These are phyloP conservation scores for Phytophthora tubulina DNA, from an alignment of 352 stramenopile species.

Conservation along the genomic window DNA sequence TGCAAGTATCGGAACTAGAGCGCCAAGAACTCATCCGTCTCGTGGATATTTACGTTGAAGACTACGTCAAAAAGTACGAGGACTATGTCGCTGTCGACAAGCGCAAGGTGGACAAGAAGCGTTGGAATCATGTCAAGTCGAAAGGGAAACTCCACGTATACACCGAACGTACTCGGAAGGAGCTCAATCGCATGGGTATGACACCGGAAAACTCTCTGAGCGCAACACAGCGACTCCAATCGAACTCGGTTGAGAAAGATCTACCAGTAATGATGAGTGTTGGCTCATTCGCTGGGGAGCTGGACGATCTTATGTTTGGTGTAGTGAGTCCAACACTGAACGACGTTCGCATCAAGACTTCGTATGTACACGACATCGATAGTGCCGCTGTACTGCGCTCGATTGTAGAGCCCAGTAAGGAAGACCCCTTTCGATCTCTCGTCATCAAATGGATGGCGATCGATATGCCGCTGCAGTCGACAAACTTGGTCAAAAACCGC, in stretches of 20 bases:
- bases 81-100: conserved; percentile 22
- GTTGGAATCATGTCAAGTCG: conserved; percentile 31
- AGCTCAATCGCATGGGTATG: conserved; percentile 12
- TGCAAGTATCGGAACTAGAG: conserved; percentile 22
- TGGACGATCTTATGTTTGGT: conserved; percentile 49
- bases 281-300: conserved; percentile 27
- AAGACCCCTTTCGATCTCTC: conserved; percentile 36
- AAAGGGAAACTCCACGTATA: conserved; percentile 32
- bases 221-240: conserved; percentile 5
- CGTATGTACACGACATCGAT: conserved; percentile 28
- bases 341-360: conserved; percentile 40
- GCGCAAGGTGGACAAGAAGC: conserved; percentile 29
- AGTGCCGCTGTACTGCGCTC: conserved; percentile 30
- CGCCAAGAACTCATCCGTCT: conserved; percentile 23
- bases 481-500: conserved; percentile 31
- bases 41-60: conserved; percentile 20
- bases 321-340: conserved; percentile 38
- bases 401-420: conserved; percentile 29
- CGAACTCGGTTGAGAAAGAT: conserved; percentile 1
- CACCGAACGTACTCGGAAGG: conserved; percentile 19
- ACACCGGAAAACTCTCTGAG: conserved; percentile 18
- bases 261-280: conserved; percentile 31
- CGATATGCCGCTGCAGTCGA: conserved; percentile 23
- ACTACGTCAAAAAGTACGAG: conserved; percentile 38
- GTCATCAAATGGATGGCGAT: conserved; percentile 45